phyloP scores from a whole-genome alignment of 768 basidiomycete species.

The Amanita subjunquillea region DNA sequence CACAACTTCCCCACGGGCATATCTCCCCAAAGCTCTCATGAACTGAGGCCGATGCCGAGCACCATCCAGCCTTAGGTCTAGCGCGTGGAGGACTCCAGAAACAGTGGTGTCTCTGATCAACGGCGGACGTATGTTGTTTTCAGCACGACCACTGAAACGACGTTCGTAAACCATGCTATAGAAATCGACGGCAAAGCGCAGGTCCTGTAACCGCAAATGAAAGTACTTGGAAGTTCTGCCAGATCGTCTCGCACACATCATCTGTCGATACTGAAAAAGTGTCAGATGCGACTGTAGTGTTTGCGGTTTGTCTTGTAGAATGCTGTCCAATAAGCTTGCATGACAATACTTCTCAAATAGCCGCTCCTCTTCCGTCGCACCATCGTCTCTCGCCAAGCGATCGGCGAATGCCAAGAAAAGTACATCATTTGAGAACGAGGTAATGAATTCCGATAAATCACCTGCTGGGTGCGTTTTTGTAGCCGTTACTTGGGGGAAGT shows the following conservation, averaged over 20 bases:
- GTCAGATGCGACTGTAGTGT: constrained; percentile 68
- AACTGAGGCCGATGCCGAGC: constrained; percentile 33
- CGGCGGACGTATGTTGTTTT: constrained; percentile 54
- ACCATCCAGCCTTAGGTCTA: constrained; percentile 47
- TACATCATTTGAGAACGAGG: constrained; percentile 76
- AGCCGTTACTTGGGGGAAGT: constrained; percentile 70
- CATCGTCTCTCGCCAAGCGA: constrained; percentile 56
- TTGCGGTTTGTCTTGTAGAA: constrained; percentile 83
- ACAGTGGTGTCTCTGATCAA: constrained; percentile 67
- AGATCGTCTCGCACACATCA: constrained; percentile 34
- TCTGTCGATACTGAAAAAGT: constrained; percentile 56
- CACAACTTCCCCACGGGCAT: constrained; percentile 34
- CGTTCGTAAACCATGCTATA: constrained; percentile 67
- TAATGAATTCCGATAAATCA: constrained; percentile 78
- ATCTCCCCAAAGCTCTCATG: constrained; percentile 32
- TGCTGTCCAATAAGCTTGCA: constrained; percentile 73
- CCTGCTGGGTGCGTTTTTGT: constrained; percentile 56
- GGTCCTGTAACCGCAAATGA: constrained; percentile 60
- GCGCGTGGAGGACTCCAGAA: constrained; percentile 49
- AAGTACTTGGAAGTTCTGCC: constrained; percentile 29
- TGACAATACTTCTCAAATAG: constrained; percentile 66
- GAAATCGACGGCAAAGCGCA: constrained; percentile 68
- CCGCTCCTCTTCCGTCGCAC: constrained; percentile 46
- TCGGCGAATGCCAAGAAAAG: constrained; percentile 77
- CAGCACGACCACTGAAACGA: constrained; percentile 61